Evolutionary conservation across 2,329 filamentous ascomycete genomes (phyloP).

Genomic region (Biscogniauxia marginata): DNA sequence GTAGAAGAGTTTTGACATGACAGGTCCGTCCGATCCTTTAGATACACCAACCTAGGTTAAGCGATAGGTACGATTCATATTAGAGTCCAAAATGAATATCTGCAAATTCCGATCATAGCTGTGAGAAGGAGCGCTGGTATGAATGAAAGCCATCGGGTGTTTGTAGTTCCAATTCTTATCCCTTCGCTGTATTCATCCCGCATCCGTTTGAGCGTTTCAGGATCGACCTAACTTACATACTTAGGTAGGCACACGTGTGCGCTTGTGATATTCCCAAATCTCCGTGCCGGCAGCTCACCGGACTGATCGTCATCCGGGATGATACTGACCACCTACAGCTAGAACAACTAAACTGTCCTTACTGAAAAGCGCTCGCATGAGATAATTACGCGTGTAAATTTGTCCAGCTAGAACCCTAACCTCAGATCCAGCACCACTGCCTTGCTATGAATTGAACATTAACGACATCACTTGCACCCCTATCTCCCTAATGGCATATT

Average conservation of each 20-base stretch:
- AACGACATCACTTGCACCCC: neutral
- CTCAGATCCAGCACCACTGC: neutral
- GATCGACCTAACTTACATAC: neutral
- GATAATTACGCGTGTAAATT: neutral
- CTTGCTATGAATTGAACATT: neutral
- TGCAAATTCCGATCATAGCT: neutral
- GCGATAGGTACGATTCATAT: neutral
- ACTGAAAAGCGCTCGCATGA: neutral
- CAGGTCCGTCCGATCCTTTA: no score
- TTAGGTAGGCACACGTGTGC: no score
- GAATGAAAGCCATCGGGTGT: neutral
- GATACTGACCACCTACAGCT: neutral
- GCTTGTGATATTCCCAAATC: no score
- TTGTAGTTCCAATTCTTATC: neutral
- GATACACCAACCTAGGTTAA: no score
- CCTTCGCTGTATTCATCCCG: neutral
- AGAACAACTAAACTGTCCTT: neutral
- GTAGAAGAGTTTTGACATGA: neutral
- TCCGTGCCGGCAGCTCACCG: neutral
- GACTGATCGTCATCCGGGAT: neutral
- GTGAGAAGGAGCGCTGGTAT: neutral
- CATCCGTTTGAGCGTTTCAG: neutral
- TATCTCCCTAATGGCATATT: neutral
- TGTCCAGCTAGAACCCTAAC: neutral
- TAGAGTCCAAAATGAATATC: neutral